Base-by-base conservation (phyloP, 1,139 yeast genomes). In the Saccharomycopsis crataegensis region DNA sequence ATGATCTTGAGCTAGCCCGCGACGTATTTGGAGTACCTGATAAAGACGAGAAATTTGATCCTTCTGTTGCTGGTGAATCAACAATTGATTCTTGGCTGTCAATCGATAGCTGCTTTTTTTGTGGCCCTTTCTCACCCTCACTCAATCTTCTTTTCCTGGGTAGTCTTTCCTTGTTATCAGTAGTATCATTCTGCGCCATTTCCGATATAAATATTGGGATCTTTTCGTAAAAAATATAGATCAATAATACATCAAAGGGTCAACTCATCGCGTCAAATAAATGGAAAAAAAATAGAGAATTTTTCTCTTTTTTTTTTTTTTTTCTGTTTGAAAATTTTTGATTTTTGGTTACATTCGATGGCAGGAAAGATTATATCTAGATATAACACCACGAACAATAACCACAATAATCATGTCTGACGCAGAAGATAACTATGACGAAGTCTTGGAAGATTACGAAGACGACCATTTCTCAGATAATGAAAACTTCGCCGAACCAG, bases 361-460 rank as follows among this genome's bases (percentile, higher is more conserved):
- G 28, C 28, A 3, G 11, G n/a, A 36, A 36, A 36, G 40, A 11
- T 11, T 3, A 36, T 11, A 11, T 36, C 40, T 36, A 36, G n/a
- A 36, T 36, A 11, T 11, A 36, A 11, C 40, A 36, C n/a, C 11
- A 36, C 2, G 11, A 36, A 11, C 12, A 42, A 42, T 16, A 47
- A 47, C 17, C 2, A 22, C 17, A 31, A 28, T 36, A 28, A 49
- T 43, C 31, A 76, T 76, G 80, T 76, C 80, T 42, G 80, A 77
- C 66, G 64, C 67, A 55, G 80, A 77, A 65, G 79, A 75, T 67
- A 91, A 52, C 37, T 36, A 49, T 58, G 84, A 80, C 61, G 93
- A 86, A 67, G 79, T 86, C 70, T 85, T 71, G 64, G 96, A 86
- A 59, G 93, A 87, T 64, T 86, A 85, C 66, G 94, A 86, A 58